phyloP scores from a whole-genome alignment of 2,329 filamentous ascomycete species.

The Phialophora verrucosa region DNA sequence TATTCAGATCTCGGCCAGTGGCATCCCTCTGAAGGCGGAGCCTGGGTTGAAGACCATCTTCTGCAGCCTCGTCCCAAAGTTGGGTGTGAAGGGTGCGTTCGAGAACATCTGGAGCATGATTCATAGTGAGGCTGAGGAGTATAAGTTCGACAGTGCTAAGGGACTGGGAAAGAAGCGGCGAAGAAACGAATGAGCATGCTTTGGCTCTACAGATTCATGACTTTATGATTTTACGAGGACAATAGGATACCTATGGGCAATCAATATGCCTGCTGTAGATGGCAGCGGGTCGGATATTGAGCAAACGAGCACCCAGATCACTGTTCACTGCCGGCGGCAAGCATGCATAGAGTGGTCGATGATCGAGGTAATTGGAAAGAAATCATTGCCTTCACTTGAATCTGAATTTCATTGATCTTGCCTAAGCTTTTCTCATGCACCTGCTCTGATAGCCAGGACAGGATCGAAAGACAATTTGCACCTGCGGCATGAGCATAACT shows the following conservation, averaged over 20 bases:
- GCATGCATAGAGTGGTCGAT: neutral
- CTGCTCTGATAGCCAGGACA: constrained; percentile 1
- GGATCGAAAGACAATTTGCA: neutral
- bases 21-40: constrained; percentile 27
- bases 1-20: constrained; percentile 28
- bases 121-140: constrained; percentile 22
- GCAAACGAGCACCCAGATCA: neutral
- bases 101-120: constrained; percentile 29
- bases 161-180: constrained; percentile 7
- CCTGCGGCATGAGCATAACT: neutral
- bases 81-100: constrained; percentile 33
- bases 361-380: neutral
- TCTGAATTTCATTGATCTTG: constrained; percentile 4
- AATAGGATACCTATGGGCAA: constrained; percentile 40
- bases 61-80: constrained; percentile 21
- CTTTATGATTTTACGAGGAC: constrained; percentile 12
- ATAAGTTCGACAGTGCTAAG: neutral
- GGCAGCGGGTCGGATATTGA: constrained; percentile 4
- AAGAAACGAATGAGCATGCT: neutral
- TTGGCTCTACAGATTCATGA: constrained; percentile 2
- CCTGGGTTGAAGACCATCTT: constrained; percentile 32
- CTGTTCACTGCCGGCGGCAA: neutral
- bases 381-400: neutral
- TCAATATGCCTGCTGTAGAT: neutral
- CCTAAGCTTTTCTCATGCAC: constrained; percentile 8